phyloP scores from a whole-genome alignment of 345 rosid species.

The Camelina hispida region DNA sequence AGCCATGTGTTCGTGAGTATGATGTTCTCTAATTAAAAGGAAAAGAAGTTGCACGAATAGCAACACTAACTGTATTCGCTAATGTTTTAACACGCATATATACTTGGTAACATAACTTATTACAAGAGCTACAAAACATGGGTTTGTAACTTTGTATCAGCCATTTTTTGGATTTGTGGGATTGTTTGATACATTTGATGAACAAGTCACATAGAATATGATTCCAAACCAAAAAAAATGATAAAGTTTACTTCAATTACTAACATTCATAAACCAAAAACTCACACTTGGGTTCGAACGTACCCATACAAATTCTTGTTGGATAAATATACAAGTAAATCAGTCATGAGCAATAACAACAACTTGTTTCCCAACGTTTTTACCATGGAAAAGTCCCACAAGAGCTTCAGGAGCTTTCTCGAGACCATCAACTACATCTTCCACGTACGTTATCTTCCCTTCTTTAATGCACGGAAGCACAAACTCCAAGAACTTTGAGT shows the following conservation, averaged over 20 bases:
- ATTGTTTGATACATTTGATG: neutral
- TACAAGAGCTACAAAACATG: neutral
- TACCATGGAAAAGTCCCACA: constrained; percentile 58
- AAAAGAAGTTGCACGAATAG: neutral
- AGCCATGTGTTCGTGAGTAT: neutral
- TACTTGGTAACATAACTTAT: neutral
- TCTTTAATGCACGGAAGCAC: constrained; percentile 49
- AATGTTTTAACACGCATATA: neutral
- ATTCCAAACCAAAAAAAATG: neutral
- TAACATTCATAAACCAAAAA: neutral
- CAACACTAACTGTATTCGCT: too few relatives aligned
- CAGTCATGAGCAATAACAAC: constrained; percentile 43
- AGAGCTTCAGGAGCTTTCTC: constrained; percentile 61
- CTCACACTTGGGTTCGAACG: neutral
- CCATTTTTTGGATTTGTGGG: neutral
- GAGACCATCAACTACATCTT: constrained; percentile 63
- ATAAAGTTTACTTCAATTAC: neutral
- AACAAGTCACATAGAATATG: neutral
- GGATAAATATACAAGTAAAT: neutral
- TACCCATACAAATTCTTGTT: constrained; percentile 6
- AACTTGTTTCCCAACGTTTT: constrained; percentile 64
- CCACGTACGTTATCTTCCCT: constrained; percentile 60
- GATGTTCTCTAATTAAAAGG: neutral
- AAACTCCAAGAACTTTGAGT: constrained; percentile 49
- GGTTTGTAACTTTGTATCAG: neutral